Evolutionary conservation across 208 protist genomes (phyloP).

Genomic region (Endotrypanum monterogeii): DNA sequence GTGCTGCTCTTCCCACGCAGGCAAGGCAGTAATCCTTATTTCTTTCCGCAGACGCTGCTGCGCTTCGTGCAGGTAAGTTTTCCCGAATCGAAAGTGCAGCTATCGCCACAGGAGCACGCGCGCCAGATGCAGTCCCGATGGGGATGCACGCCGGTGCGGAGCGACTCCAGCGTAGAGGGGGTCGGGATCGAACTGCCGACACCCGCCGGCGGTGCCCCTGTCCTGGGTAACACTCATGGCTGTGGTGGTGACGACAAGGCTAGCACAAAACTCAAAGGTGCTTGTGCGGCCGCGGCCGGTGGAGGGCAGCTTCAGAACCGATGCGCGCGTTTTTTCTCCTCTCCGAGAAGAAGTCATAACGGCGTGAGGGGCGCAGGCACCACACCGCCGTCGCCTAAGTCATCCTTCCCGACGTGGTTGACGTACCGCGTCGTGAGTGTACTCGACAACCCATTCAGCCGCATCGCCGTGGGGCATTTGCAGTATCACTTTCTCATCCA

Average conservation of each 20-base stretch:
- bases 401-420: constrained; percentile 4
- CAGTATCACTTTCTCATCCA: constrained; percentile 37
- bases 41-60: constrained; percentile 45
- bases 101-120: constrained; percentile 15
- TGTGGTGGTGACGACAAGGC: neutral
- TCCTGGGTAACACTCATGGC: neutral
- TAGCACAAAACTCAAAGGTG: neutral
- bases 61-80: constrained; percentile 23
- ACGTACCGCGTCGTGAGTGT: constrained; percentile 27
- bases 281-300: too few relatives aligned
- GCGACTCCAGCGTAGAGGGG: too few relatives aligned
- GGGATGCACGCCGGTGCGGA: constrained; percentile 1
- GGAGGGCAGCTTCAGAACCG: too few relatives aligned
- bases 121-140: constrained; percentile 14
- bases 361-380: neutral
- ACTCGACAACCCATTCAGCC: constrained; percentile 44
- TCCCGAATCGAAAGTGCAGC: constrained; percentile 15
- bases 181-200: too few relatives aligned
- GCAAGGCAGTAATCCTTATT: constrained; percentile 47
- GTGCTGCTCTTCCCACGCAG: constrained; percentile 45
- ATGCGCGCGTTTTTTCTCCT: too few relatives aligned
- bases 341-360: neutral
- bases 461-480: constrained; percentile 24
- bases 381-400: neutral
- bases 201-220: neutral